These are phyloP conservation scores for Ustilago nuda DNA, from an alignment of 1,284 basidiomycete genomes.

Conservation along the genomic window DNA sequence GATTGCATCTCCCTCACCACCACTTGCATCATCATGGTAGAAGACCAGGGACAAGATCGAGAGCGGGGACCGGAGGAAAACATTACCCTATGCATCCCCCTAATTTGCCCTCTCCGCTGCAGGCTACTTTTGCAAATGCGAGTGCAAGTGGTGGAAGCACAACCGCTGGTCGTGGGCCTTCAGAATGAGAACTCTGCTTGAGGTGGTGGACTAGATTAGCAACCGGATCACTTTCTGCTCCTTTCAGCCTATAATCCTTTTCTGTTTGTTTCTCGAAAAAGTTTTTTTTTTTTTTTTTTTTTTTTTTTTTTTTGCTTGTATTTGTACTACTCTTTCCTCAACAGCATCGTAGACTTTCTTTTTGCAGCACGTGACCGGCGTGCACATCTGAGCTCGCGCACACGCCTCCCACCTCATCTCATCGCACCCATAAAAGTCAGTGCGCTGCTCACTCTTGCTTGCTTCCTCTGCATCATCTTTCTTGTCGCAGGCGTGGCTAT, in stretches of 20 bases:
- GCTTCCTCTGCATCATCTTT: too few species aligned
- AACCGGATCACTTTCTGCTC: background rate
- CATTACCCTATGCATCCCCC: constrained; percentile 48
- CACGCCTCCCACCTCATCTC: too few species aligned
- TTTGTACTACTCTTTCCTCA: constrained; percentile 3
- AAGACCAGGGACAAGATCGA: constrained; percentile 24
- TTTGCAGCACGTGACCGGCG: too few species aligned
- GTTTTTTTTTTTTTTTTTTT: too few species aligned
- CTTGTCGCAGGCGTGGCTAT: too few species aligned
- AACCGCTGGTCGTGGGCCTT: background rate
- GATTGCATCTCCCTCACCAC: constrained; percentile 7
- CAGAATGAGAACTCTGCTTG: constrained; percentile 1
- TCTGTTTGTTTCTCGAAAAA: background rate
- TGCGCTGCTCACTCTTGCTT: too few species aligned
- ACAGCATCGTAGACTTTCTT: background rate
- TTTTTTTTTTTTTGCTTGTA: constrained; percentile 13
- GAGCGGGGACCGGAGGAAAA: constrained; percentile 38
- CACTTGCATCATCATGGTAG: constrained; percentile 14
- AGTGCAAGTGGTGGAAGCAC: background rate
- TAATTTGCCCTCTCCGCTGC: constrained; percentile 26
- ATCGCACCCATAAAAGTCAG: too few species aligned
- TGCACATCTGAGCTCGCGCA: too few species aligned
- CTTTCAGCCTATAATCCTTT: background rate
- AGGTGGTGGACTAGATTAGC: background rate
- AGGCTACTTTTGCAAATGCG: constrained; percentile 33